Percentiles rank a stretch among this genome's conserved stretches.
Conservation (phyloP, 2,329 filamentous ascomycete species). For the Knoxdaviesia capensis region DNA sequence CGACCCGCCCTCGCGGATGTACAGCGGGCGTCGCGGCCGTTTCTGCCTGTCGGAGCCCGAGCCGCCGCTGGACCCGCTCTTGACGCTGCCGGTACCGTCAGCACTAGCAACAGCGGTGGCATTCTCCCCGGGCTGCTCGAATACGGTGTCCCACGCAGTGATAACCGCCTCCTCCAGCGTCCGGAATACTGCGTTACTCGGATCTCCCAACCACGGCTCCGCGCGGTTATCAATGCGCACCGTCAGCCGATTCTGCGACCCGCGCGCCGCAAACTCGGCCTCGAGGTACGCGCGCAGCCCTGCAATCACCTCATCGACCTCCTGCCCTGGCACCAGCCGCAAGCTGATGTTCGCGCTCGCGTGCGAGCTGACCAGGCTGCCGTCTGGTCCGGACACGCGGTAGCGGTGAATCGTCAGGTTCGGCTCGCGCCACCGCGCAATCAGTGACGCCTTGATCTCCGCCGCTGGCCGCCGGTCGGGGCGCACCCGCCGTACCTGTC, state of each 20-base stretch:
- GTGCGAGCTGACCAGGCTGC: conserved; percentile 75
- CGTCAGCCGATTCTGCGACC: conserved; percentile 61
- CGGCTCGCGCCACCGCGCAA: conserved; percentile 88
- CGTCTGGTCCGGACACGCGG: conserved; percentile 79
- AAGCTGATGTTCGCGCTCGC: conserved; percentile 79
- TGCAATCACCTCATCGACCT: conserved; percentile 55
- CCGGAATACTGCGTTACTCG: conserved; percentile 74
- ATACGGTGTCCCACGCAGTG: conserved; percentile 55
- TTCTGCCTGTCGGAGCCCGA: conserved; percentile 15
- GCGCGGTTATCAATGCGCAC: conserved; percentile 83
- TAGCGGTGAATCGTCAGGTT: conserved; percentile 88
- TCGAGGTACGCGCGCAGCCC: conserved; percentile 47
- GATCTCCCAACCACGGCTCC: conserved; percentile 90
- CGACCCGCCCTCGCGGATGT: conserved; percentile 86
- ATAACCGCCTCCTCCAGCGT: conserved; percentile 74
- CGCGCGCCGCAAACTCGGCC: conserved; percentile 50
- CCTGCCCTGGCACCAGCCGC: conserved; percentile 83
- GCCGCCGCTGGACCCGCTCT: neutral
- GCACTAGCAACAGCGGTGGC: neutral
- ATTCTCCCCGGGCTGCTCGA: conserved; percentile 9
- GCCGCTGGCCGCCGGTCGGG: neutral
- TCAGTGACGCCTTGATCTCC: conserved; percentile 56
- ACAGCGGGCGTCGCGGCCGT: conserved; percentile 42
- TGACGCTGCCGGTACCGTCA: conserved; percentile 5
- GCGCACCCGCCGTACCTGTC: neutral